Conservation (phyloP, 768 basidiomycete genomes). For the Lactarius deliciosus region DNA sequence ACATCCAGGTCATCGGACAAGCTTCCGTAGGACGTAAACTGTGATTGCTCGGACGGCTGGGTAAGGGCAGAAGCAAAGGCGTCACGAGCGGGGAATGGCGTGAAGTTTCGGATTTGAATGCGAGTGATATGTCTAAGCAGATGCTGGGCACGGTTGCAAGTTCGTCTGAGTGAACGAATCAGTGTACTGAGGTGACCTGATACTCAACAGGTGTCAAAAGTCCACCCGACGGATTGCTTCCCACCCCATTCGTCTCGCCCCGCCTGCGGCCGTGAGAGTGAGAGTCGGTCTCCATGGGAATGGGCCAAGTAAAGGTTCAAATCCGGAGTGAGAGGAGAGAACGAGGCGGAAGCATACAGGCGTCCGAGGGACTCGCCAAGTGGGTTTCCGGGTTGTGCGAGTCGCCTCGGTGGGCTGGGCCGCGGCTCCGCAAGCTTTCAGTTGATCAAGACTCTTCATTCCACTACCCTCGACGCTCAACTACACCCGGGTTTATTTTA, state of each 20-base stretch:
- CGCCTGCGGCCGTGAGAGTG: not conserved
- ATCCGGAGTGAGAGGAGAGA: slow-evolving; percentile 10
- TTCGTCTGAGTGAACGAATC: not conserved
- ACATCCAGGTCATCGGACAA: slow-evolving; percentile 72
- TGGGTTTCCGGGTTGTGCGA: not conserved
- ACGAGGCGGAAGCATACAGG: slow-evolving; percentile 12
- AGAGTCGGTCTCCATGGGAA: slow-evolving; percentile 15
- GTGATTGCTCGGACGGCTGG: slow-evolving; percentile 62
- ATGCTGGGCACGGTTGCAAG: slow-evolving; percentile 42
- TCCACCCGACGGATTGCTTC: slow-evolving; percentile 7
- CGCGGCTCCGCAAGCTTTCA: not conserved
- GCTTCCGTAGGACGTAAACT: slow-evolving; percentile 56
- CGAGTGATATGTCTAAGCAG: slow-evolving; percentile 72
- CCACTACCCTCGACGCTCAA: not conserved
- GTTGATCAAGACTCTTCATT: not conserved
- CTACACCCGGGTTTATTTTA: not conserved
- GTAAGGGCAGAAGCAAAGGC: slow-evolving; percentile 71
- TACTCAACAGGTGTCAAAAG: slow-evolving; percentile 26
- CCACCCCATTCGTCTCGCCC: not conserved
- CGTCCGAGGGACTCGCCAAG: slow-evolving; percentile 12
- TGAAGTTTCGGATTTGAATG: slow-evolving; percentile 76
- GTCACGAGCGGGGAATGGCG: slow-evolving; percentile 82
- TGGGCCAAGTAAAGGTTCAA: slow-evolving; percentile 7
- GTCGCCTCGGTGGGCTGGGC: not conserved
- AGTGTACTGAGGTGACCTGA: slow-evolving; percentile 3